Evolutionary conservation across 768 basidiomycete species (phyloP).

Genomic region (Hygrocybe coccinea): DNA sequence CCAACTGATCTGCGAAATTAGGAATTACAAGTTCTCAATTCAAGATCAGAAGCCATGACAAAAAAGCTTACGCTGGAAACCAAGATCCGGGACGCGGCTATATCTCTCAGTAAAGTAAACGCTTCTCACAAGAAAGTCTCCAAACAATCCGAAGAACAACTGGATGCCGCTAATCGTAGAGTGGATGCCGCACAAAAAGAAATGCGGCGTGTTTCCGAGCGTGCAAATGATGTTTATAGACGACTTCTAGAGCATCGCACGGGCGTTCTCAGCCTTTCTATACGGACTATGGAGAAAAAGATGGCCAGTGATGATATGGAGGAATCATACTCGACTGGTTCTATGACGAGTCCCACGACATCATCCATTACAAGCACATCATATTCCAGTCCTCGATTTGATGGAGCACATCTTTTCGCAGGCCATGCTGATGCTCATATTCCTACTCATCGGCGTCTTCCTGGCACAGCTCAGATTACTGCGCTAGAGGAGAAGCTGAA

Average conservation of each 20-base stretch:
- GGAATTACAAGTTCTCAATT: conserved; percentile 71
- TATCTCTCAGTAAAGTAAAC: conserved; percentile 68
- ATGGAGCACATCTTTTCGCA: conserved; percentile 80
- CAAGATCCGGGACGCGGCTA: conserved; percentile 83
- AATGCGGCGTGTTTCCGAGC: conserved; percentile 61
- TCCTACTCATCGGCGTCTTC: conserved; percentile 42
- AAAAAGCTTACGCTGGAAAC: conserved; percentile 78
- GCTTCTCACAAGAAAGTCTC: conserved; percentile 52
- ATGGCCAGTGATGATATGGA: conserved; percentile 27
- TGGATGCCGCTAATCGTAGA: conserved; percentile 68
- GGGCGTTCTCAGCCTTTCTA: conserved; percentile 68
- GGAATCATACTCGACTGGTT: conserved; percentile 45
- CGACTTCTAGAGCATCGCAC: conserved; percentile 78
- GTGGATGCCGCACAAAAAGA: conserved; percentile 69
- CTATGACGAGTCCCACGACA: conserved; percentile 45
- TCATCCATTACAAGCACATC: conserved; percentile 43
- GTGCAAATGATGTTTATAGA: conserved; percentile 55
- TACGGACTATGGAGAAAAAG: conserved; percentile 63
- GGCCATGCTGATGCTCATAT: conserved; percentile 69
- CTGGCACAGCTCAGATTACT: conserved; percentile 43
- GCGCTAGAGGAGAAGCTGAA: conserved; percentile 63
- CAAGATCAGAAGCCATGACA: conserved; percentile 58
- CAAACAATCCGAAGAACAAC: conserved; percentile 65
- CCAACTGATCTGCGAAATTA: conserved; percentile 25
- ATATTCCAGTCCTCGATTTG: conserved; percentile 55